Percentiles rank a stretch among this genome's conserved stretches.
Conservation (phyloP, 495 filamentous ascomycete species). For the Tuber brumale region DNA sequence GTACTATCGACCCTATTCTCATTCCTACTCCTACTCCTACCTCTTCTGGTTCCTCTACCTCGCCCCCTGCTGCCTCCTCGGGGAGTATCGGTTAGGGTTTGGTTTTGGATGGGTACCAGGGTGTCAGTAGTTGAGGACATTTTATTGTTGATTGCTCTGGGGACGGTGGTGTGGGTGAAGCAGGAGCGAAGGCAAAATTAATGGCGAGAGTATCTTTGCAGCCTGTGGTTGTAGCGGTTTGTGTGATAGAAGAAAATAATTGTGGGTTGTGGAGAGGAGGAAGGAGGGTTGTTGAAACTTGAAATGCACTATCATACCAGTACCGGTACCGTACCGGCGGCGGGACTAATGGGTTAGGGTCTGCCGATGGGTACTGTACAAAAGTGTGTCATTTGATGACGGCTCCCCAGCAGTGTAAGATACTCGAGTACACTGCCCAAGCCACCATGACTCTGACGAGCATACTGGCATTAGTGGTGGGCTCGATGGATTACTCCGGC, state of each 20-base stretch:
- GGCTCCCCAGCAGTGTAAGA: no score
- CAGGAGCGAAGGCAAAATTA: background rate
- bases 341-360: background rate
- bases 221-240: background rate
- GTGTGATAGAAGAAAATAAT: background rate
- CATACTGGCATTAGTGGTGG: background rate
- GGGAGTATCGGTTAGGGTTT: background rate
- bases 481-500: background rate
- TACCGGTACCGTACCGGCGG: background rate
- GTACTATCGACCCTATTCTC: background rate
- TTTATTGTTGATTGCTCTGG: background rate
- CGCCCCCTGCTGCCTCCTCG: conserved; percentile 22
- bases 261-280: background rate
- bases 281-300: background rate
- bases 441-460: background rate
- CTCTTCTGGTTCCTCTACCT: background rate
- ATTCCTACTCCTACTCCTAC: conserved; percentile 8
- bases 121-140: background rate
- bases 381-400: background rate
- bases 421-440: background rate
- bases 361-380: background rate
- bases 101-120: conserved; percentile 3
- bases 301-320: background rate
- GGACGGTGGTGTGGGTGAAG: background rate
- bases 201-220: background rate